Conservation (phyloP, 139 green algal species). For the Chlorella sp. region DNA sequence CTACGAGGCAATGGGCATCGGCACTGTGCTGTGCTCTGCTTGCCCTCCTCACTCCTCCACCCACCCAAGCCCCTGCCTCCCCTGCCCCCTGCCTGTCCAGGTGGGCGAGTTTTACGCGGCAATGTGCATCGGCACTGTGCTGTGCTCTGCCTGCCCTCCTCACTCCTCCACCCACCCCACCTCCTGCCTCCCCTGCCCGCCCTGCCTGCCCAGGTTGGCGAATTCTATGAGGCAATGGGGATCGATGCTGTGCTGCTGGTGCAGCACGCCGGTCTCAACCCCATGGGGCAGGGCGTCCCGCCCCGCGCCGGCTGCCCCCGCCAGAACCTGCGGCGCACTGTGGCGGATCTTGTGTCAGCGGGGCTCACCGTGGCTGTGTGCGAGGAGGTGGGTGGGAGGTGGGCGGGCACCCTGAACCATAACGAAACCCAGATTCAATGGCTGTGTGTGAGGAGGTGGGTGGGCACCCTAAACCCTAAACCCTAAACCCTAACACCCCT, state of each 20-base stretch:
- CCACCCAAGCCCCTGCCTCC: background rate
- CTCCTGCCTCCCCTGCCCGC: background rate
- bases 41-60: background rate
- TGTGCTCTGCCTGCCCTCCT: background rate
- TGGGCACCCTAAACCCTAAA: no score
- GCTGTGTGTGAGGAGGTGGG: no score
- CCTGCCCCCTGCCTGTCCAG: conserved; percentile 34
- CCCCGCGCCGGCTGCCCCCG: conserved; percentile 82
- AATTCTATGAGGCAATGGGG: conserved; percentile 91
- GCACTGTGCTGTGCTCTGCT: conserved; percentile 71
- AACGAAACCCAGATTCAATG: no score
- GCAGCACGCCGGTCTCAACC: conserved; percentile 82
- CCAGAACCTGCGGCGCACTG: conserved; percentile 67
- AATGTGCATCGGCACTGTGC: conserved; percentile 16
- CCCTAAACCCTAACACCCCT: no score
- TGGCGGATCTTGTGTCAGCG: conserved; percentile 66
- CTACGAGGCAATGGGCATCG: conserved; percentile 86
- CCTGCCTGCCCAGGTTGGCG: conserved; percentile 64
- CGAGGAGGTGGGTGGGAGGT: background rate
- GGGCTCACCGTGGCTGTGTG: conserved; percentile 53
- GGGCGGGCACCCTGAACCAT: no score
- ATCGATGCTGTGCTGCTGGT: conserved; percentile 89
- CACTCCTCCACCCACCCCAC: no score
- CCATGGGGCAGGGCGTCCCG: conserved; percentile 65
- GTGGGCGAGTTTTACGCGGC: conserved; percentile 92